phyloP scores from a whole-genome alignment of 495 filamentous ascomycete genomes.

The Penicillium cosmopolitanum region DNA sequence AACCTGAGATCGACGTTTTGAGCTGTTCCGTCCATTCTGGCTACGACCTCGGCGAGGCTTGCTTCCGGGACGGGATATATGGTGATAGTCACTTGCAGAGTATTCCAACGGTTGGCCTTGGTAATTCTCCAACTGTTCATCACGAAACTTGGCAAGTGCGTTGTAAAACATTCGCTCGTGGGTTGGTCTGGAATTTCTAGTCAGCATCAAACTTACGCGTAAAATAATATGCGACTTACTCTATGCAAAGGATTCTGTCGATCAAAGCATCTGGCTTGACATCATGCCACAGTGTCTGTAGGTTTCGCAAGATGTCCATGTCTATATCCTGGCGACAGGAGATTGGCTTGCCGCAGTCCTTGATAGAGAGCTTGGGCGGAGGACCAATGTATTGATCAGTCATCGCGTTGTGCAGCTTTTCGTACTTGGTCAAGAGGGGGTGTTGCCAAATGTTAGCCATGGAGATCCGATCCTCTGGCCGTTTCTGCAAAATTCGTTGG shows the following conservation, averaged over 20 bases:
- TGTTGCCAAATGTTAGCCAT: constrained; percentile 83
- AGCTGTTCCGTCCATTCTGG: constrained; percentile 35
- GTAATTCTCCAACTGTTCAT: constrained; percentile 85
- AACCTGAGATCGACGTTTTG: constrained; percentile 65
- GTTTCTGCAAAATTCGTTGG: constrained; percentile 67
- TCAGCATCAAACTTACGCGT: not conserved
- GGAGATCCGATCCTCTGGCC: constrained; percentile 74
- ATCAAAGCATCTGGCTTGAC: constrained; percentile 72
- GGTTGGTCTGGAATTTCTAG: constrained; percentile 59
- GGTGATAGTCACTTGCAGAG: constrained; percentile 87
- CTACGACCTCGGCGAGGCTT: constrained; percentile 24
- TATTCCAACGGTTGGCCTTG: constrained; percentile 69
- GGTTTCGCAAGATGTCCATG: constrained; percentile 74
- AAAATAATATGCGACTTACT: constrained; percentile 56
- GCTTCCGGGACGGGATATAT: constrained; percentile 56
- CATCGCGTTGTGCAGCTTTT: constrained; percentile 60
- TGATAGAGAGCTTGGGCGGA: constrained; percentile 51
- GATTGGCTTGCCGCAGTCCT: constrained; percentile 59
- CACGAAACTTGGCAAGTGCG: constrained; percentile 75
- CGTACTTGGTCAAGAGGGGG: constrained; percentile 78
- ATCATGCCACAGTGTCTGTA: constrained; percentile 87
- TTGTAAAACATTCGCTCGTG: constrained; percentile 92
- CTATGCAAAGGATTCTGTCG: constrained; percentile 62
- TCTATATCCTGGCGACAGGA: constrained; percentile 66
- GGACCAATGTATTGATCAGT: constrained; percentile 56